Evolutionary conservation across 352 stramenopile species (phyloP).

Genomic region (Peronospora destructor): DNA sequence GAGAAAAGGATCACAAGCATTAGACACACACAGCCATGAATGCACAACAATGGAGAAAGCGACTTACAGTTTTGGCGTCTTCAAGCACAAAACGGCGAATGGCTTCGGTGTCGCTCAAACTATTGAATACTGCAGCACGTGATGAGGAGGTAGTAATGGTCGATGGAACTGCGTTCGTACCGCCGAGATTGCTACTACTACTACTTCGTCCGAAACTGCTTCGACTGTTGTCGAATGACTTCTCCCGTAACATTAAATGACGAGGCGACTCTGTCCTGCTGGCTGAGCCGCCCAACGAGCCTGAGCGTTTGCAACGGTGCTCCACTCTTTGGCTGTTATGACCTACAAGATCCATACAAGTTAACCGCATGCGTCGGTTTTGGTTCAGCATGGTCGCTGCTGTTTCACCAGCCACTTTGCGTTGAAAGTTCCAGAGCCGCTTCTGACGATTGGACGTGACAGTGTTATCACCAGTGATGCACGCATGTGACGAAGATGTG

Average conservation of each 20-base stretch:
- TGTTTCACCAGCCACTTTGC: conserved; percentile 11
- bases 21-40: neutral
- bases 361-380: conserved; percentile 25
- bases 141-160: conserved; percentile 5
- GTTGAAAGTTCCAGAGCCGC: conserved; percentile 22
- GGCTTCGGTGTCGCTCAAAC: conserved; percentile 55
- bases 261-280: conserved; percentile 25
- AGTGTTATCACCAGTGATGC: conserved; percentile 21
- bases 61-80: conserved; percentile 59
- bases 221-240: conserved; percentile 24
- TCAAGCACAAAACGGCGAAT: conserved; percentile 56
- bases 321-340: conserved; percentile 36
- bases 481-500: conserved; percentile 32
- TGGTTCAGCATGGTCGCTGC: conserved; percentile 5
- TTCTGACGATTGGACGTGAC: conserved; percentile 5
- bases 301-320: conserved; percentile 30
- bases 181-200: conserved; percentile 26
- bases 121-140: conserved; percentile 20
- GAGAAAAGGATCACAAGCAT: conserved; percentile 8
- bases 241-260: conserved; percentile 26
- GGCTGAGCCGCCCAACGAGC: conserved; percentile 19
- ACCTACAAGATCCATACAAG: conserved; percentile 34
- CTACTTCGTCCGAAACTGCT: conserved; percentile 18
- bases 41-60: neutral
- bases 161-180: conserved; percentile 15